These are phyloP conservation scores for Edaphochlamys debaryana DNA, from an alignment of 139 green algal species.

Conservation along the genomic window DNA sequence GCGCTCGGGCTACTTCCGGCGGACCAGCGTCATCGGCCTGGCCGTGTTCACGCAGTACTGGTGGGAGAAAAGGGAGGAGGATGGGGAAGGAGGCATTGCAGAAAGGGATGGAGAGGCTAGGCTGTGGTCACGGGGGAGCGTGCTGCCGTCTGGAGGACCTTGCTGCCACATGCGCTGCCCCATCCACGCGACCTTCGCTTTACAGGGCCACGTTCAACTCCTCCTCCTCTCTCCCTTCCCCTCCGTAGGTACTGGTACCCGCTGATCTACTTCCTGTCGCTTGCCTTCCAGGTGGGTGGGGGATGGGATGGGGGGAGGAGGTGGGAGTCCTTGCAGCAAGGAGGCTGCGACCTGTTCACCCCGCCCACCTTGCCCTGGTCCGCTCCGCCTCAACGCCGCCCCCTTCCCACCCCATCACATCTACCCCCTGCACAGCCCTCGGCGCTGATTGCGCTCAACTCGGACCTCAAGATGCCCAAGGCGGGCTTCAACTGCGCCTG, in stretches of 20 bases:
- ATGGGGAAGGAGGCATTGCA: background rate
- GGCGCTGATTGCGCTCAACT: slow-evolving; percentile 91
- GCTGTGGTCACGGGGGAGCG: background rate
- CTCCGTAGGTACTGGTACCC: slow-evolving; percentile 93
- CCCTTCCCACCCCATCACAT: too few relatives aligned
- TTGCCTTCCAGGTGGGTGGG: slow-evolving; percentile 89
- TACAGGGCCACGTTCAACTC: too few relatives aligned
- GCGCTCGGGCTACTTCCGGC: slow-evolving; percentile 80
- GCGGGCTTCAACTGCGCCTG: slow-evolving; percentile 69
- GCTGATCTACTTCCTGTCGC: slow-evolving; percentile 90
- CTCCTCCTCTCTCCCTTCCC: background rate
- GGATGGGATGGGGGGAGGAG: too few relatives aligned
- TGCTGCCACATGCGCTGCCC: too few relatives aligned
- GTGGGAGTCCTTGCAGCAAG: too few relatives aligned
- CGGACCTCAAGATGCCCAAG: slow-evolving; percentile 82
- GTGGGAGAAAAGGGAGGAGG: slow-evolving; percentile 42
- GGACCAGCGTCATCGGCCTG: slow-evolving; percentile 89
- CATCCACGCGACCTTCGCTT: too few relatives aligned
- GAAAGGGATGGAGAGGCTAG: background rate
- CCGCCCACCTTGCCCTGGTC: too few relatives aligned
- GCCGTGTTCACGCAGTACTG: slow-evolving; percentile 98
- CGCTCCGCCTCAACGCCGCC: too few relatives aligned
- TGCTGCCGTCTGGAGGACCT: too few relatives aligned
- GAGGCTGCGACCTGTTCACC: too few relatives aligned
- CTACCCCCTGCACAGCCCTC: too few relatives aligned